Evolutionary conservation across 805 yeast species (phyloP), one percentile per base, ranked within the genome.

Genomic region (Wickerhamomyces sydowiorum): DNA sequence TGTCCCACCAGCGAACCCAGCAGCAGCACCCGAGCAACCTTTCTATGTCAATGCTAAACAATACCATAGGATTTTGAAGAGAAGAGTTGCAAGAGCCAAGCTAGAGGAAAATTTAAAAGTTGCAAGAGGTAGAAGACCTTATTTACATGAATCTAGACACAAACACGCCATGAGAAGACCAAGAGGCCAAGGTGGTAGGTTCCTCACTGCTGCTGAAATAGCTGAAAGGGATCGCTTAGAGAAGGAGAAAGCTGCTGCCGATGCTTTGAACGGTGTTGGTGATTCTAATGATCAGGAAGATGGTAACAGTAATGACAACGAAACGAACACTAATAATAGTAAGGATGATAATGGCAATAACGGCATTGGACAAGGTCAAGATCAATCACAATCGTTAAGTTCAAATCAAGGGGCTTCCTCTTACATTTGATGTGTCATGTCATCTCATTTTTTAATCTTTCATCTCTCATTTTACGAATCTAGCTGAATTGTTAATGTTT

Each of bases 131-230:
- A 78, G 98, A 54, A 83, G 84, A 59, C 97, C 98, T 12, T 91
- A 95, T 62, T 64, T 93, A 38, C 99, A 93, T 60, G 99, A 93
- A 64, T 87, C 96, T 17, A 75, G 99, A 54, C 99, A 93, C 62
- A 91, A 93, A 61, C 99, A 93, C 62, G 99, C 99, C 3, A 93
- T 93, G 99, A 76, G 98, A 59, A 77, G 99, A 61, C 98, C 99
- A 14, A 78, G 99, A 53, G 99, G 99, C 22, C 98, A 93, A 66
- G 99, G 99, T 25, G 99, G 99, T 7, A 72, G 99, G 46, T 93
- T 93, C 52, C 66, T 93, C 45, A 93, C 99, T 1, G 96, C 98
- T 13, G 96, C 96, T 10, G 86, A 78, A 48, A 83, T 76, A 36
- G 82, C 77, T 12, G 82, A 74, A 47, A 65, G 74, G 42, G 84